phyloP scores from a whole-genome alignment of 805 yeast species.

The Suhomyces sp. region DNA sequence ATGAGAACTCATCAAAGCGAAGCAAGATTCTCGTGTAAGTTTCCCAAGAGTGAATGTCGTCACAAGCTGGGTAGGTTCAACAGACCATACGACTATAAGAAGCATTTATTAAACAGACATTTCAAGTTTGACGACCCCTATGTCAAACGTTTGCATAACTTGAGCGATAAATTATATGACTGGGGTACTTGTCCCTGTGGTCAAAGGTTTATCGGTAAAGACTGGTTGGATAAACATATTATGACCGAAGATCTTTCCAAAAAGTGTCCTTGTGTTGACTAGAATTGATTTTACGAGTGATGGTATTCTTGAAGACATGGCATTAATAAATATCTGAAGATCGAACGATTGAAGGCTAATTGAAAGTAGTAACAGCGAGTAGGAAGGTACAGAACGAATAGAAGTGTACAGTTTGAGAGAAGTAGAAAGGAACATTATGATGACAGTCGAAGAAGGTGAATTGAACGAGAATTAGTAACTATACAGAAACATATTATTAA shows the following conservation, averaged over 20 bases:
- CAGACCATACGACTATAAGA: conserved; percentile 67
- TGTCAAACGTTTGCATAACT: conserved; percentile 46
- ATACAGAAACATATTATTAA: background rate
- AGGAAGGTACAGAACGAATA: too few species aligned
- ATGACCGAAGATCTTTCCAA: conserved; percentile 21
- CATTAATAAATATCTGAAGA: too few species aligned
- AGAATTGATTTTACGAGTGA: background rate
- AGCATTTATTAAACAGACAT: conserved; percentile 61
- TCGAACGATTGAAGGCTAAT: too few species aligned
- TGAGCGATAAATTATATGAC: conserved; percentile 51
- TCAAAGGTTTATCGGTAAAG: conserved; percentile 28
- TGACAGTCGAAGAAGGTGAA: too few species aligned
- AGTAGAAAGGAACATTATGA: too few species aligned
- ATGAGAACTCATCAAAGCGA: conserved; percentile 59
- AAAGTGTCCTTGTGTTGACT: conserved; percentile 9
- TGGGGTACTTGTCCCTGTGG: conserved; percentile 53
- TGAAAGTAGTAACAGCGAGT: too few species aligned
- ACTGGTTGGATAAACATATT: conserved; percentile 40
- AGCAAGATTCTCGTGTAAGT: conserved; percentile 57
- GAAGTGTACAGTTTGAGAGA: too few species aligned
- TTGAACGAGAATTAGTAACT: too few species aligned
- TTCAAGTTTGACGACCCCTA: conserved; percentile 51
- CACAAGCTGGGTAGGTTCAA: conserved; percentile 65
- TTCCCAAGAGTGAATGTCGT: conserved; percentile 52
- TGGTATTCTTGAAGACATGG: too few species aligned